Conservation (phyloP, 2,329 filamentous ascomycete genomes). For the Fusarium compactum region DNA sequence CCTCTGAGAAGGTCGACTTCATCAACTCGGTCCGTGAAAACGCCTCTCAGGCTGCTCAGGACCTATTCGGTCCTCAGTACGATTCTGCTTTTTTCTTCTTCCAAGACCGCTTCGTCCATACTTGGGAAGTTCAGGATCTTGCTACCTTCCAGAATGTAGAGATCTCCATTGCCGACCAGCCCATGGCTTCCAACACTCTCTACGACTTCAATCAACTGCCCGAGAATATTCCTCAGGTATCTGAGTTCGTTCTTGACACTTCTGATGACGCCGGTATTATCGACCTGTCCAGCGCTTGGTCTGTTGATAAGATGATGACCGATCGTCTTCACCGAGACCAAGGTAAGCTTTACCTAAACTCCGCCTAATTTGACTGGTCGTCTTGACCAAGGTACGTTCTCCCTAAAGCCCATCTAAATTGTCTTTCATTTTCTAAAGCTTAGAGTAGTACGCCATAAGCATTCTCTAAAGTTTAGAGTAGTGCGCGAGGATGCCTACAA, state of each 20-base stretch:
- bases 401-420: background rate
- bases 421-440: background rate
- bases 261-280: background rate
- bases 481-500: background rate
- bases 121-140: constrained; percentile 12
- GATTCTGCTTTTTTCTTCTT: constrained; percentile 17
- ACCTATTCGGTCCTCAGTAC: constrained; percentile 37
- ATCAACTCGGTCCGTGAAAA: constrained; percentile 34
- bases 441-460: background rate
- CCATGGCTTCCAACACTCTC: constrained; percentile 2
- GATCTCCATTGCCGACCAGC: constrained; percentile 4
- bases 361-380: background rate
- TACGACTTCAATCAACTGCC: background rate
- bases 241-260: background rate
- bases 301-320: constrained; percentile 1
- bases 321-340: background rate
- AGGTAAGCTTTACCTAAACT: background rate
- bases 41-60: constrained; percentile 36
- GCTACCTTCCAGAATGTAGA: background rate
- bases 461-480: background rate
- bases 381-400: background rate
- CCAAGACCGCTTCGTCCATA: background rate
- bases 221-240: background rate
- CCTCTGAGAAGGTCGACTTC: constrained; percentile 37
- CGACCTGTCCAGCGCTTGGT: constrained; percentile 14